Base-by-base conservation (phyloP, 345 rosid species). In the Draba incana region DNA sequence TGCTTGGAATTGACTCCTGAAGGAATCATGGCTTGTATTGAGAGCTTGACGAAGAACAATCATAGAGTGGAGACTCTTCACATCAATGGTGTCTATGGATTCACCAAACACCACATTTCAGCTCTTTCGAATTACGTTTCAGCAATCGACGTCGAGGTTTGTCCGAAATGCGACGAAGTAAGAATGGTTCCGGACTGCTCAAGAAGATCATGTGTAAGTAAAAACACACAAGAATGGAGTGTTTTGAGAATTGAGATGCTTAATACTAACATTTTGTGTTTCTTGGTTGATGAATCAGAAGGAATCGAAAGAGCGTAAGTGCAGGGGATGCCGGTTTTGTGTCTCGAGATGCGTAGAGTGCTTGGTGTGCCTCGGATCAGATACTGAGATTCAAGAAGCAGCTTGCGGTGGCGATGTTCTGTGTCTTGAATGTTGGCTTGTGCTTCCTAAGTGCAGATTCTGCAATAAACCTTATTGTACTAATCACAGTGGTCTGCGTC, bases 381-480 rank as follows among this genome's bases (percentile, higher is more conserved):
- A 75, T 0, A 42, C 48, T 46, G 86, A 84, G 57, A 14, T 56
- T 39, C 92, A 84, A 45, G 87, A 84, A 57, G 69, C 88, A 31
- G 77, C 77, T 11, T 90, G 94, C 23, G 72, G 80, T 39, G 45
- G 43, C 0, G 92, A 86, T 25, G 41, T 71, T 8, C 27, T 88
- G 65, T 90, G 97, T 73, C 76, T 70, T 43, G 68, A 66, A 3
- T 90, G 97, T 62, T 93, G 98, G 97, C 78, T 87, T 65, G 76
- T 20, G 45, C 87, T 90, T 39, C 84, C 91, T 0, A 90, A 90
- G 73, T 93, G 98, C 42, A 75, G 68, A 44, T 79, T 77, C 45
- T 90, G 98, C 46, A 88, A 90, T 67, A 81, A 76, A 68, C 92
- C 96, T 0, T 87, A 86, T 24, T 90, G 98, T 54, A 70, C 71